Percentiles rank a stretch among this genome's conserved stretches.
Evolutionary conservation across 2,329 filamentous ascomycete genomes (phyloP).

Genomic region (Paecilomyces variotii): DNA sequence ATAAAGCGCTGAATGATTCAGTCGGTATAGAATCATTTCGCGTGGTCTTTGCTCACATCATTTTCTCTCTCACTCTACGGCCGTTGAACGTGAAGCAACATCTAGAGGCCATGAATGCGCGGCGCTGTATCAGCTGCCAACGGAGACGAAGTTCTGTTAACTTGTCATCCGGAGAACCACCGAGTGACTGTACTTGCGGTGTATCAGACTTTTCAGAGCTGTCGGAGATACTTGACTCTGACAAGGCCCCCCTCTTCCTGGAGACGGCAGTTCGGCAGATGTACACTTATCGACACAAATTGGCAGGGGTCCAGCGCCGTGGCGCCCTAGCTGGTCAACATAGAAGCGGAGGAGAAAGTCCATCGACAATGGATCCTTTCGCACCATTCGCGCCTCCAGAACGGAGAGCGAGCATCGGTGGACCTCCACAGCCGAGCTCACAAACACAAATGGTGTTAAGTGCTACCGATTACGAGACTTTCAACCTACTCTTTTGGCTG

Average conservation of each 20-base stretch:
- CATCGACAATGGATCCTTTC: neutral
- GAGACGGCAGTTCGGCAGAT: conserved; percentile 34
- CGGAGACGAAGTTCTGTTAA: neutral
- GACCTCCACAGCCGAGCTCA: neutral
- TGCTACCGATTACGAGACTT: conserved; percentile 36
- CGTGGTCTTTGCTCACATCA: conserved; percentile 37
- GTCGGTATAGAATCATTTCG: conserved; percentile 38
- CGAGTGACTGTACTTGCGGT: neutral
- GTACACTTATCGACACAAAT: conserved; percentile 20
- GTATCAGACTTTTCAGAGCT: conserved; percentile 3
- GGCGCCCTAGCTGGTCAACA: neutral
- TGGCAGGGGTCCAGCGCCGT: conserved; percentile 9
- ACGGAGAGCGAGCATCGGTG: neutral
- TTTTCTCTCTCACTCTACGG: conserved; percentile 39
- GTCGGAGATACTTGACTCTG: conserved; percentile 14
- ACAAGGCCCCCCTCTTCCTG: conserved; percentile 27
- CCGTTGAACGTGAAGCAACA: conserved; percentile 18
- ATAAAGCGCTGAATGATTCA: conserved; percentile 28
- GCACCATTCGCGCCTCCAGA: neutral
- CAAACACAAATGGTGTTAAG: conserved; percentile 13
- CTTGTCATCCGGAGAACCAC: neutral
- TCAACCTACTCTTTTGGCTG: conserved; percentile 51
- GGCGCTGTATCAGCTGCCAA: neutral
- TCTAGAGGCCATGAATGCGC: neutral
- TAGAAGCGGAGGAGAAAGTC: neutral